phyloP scores from a whole-genome alignment of 768 basidiomycete species.

The Cystofilobasidium ferigula region DNA sequence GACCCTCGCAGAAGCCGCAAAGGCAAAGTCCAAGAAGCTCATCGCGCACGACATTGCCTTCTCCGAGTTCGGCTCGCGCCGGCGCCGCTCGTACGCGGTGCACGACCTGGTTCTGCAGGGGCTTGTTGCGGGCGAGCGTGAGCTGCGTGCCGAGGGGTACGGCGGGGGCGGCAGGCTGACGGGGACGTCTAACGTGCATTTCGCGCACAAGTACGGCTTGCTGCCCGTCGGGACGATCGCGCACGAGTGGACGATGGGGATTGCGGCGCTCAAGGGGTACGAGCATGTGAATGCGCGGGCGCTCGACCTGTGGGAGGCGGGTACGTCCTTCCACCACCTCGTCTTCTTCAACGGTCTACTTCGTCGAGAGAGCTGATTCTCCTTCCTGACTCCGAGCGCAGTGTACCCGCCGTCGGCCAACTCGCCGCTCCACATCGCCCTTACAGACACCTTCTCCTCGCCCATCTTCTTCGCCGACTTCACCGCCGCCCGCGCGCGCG shows the following conservation, averaged over 20 bases:
- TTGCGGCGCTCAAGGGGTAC: constrained; percentile 77
- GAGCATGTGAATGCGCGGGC: constrained; percentile 60
- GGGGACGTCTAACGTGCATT: constrained; percentile 87
- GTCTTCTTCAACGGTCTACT: background rate
- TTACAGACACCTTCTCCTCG: constrained; percentile 93
- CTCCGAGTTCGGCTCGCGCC: constrained; percentile 78
- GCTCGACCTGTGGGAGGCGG: constrained; percentile 74
- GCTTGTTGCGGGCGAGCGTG: constrained; percentile 55
- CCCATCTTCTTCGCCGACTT: constrained; percentile 56
- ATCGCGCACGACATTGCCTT: constrained; percentile 56
- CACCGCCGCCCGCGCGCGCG: constrained; percentile 10
- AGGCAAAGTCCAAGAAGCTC: constrained; percentile 56
- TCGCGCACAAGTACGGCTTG: constrained; percentile 65
- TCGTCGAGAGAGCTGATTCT: background rate
- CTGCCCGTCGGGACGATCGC: constrained; percentile 53
- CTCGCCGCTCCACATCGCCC: constrained; percentile 50
- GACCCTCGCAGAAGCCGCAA: constrained; percentile 57
- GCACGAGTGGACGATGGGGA: constrained; percentile 42
- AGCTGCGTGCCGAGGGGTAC: constrained; percentile 35
- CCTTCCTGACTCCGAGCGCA: constrained; percentile 16
- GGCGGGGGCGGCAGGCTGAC: constrained; percentile 47
- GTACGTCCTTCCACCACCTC: constrained; percentile 36
- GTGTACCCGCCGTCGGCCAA: constrained; percentile 38
- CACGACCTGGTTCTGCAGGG: constrained; percentile 68
- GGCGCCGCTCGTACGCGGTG: constrained; percentile 56